phyloP scores from a whole-genome alignment of 768 basidiomycete genomes.

The Boletus insuetus region DNA sequence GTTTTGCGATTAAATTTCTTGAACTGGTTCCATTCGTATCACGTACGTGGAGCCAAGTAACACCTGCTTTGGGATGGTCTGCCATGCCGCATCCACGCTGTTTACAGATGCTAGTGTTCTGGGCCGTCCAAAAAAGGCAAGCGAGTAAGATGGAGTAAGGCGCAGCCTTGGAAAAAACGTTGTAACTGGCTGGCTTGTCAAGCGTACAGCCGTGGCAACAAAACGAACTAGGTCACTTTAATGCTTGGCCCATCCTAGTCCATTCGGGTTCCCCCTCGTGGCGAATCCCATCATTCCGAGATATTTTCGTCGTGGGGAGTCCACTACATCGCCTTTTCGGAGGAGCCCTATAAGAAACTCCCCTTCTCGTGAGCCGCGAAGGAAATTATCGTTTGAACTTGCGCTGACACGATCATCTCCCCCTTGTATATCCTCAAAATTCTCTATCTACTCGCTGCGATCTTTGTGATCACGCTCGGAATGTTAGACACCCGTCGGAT shows the following conservation, averaged over 20 bases:
- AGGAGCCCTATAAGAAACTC: constrained; percentile 26
- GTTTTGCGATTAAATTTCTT: constrained; percentile 1
- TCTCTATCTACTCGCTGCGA: constrained; percentile 21
- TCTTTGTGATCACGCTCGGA: constrained; percentile 23
- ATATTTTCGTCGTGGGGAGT: constrained; percentile 14
- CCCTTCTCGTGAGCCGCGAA: constrained; percentile 10
- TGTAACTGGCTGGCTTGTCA: constrained; percentile 16
- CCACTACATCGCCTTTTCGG: constrained; percentile 28
- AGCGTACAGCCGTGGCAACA: background rate
- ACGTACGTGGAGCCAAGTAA: background rate
- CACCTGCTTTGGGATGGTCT: constrained; percentile 6
- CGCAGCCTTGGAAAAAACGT: constrained; percentile 25
- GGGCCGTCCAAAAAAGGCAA: constrained; percentile 25
- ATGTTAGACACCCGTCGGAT: constrained; percentile 34
- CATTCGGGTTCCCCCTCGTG: constrained; percentile 19
- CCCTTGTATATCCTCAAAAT: constrained; percentile 22
- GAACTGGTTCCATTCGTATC: background rate
- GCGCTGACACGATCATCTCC: constrained; percentile 13
- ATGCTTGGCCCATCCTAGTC: constrained; percentile 1
- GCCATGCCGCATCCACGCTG: constrained; percentile 24
- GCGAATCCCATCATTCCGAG: constrained; percentile 8
- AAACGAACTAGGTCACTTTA: constrained; percentile 10
- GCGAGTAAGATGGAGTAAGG: constrained; percentile 20
- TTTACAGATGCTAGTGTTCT: constrained; percentile 6
- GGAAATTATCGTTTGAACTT: constrained; percentile 12